Evolutionary conservation across 2,329 filamentous ascomycete genomes (phyloP), one percentile per base, ranked within the genome.

Genomic region (Tolypocladium tropicale): DNA sequence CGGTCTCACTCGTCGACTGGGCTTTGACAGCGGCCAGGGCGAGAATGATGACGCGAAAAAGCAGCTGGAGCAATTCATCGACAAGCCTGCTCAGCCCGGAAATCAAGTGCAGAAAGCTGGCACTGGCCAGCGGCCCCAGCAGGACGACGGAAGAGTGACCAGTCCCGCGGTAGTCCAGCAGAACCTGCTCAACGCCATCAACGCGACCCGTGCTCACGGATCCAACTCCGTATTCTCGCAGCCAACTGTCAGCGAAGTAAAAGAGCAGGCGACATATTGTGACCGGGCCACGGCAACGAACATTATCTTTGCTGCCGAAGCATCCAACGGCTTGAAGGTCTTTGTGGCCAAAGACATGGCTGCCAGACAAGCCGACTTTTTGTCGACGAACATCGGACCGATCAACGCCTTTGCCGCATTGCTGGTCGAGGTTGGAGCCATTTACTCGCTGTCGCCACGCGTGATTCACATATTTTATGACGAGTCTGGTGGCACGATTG

Each of bases 401-500:
- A 80, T 96, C 59, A 86, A 86, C 57, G 64, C 76, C 0, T 96
- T 96, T 65, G 84, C 88, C 10, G 69, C 70, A 3, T 68, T 95
- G 6, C 77, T 96, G 9, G 74, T 81, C 32, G 87, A 92, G 16
- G 78, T 90, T 12, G 85, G 82, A 2, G 76, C 75, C 37, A 79
- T 95, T 12, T 97, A 96, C 69, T 79, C 82, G 2, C 78, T 97
- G 28, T 77, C 82, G 1, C 76, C 81, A 0, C 76, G 80, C 34
- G 84, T 84, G 3, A 70, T 97, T 56, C 93, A 95, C 68, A 88
- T 97, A 53, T 97, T 93, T 74, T 90, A 91, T 64, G 92, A 96
- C 63, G 82, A 86, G 43, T 72, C 75, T 3, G 89, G 90, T 5
- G 83, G 82, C 56, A 92, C 90, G 0, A 96, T 99, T 60, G 94